phyloP scores from a whole-genome alignment of 306 rosid genomes.

The Ceratonia siliqua region DNA sequence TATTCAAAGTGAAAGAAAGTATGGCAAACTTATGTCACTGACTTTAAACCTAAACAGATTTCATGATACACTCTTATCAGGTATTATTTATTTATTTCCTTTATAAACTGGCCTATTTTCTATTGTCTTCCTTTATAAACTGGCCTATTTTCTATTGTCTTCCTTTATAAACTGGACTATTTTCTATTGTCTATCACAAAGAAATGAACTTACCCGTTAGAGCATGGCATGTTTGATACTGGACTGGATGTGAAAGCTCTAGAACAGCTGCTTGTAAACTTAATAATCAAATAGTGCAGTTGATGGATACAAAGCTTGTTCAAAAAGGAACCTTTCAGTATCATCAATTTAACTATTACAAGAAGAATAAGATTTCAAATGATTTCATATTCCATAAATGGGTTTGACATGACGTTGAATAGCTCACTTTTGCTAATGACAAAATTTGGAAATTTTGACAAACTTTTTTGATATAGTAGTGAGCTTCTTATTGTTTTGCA shows the following conservation, averaged over 20 bases:
- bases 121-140: background rate
- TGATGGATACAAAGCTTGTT: background rate
- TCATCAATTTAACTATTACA: background rate
- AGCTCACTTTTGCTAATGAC: background rate
- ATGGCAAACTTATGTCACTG: background rate
- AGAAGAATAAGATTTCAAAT: conserved; percentile 14
- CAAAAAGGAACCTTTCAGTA: background rate
- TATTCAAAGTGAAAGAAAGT: conserved; percentile 13
- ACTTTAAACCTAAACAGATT: conserved; percentile 12
- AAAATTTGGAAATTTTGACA: background rate
- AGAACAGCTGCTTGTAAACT: background rate
- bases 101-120: conserved; percentile 4
- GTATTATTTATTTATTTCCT: background rate
- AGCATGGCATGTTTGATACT: background rate
- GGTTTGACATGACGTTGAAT: background rate
- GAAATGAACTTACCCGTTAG: conserved; percentile 4
- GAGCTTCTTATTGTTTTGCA: background rate
- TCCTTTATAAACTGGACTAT: background rate
- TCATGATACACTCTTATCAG: background rate
- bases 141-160: background rate
- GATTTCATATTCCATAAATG: conserved; percentile 9
- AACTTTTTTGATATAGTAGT: background rate
- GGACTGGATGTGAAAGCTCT: background rate
- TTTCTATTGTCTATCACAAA: background rate
- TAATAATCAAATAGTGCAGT: background rate